Conservation (phyloP, 2,329 filamentous ascomycete species). For the Fusarium secorum region DNA sequence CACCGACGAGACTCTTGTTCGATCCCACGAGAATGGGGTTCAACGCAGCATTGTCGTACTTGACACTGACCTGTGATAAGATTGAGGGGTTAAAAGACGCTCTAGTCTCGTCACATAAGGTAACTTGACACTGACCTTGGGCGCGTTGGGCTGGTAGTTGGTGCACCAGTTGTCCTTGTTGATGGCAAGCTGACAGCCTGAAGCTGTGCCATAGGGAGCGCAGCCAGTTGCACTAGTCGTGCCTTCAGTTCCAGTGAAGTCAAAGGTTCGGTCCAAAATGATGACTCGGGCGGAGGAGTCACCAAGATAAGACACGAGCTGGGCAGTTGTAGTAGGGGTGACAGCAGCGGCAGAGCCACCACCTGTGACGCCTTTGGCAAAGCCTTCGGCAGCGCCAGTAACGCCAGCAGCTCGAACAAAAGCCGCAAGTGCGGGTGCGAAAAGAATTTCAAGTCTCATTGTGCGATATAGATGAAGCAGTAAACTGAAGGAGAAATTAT, state of each 20-base stretch:
- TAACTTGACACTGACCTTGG: constrained; percentile 51
- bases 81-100: neutral
- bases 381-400: constrained; percentile 46
- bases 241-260: constrained; percentile 66
- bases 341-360: constrained; percentile 66
- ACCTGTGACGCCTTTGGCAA: constrained; percentile 63
- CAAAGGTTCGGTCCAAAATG: constrained; percentile 62
- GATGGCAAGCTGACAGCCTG: constrained; percentile 65
- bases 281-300: constrained; percentile 64
- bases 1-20: constrained; percentile 66
- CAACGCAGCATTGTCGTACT: constrained; percentile 60
- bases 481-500: neutral
- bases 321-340: constrained; percentile 59
- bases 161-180: constrained; percentile 66
- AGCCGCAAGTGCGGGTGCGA: neutral
- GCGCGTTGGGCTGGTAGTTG: constrained; percentile 63
- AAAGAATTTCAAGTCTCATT: neutral
- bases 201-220: constrained; percentile 64
- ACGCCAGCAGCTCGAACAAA: neutral
- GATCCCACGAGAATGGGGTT: constrained; percentile 60
- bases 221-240: constrained; percentile 62
- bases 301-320: constrained; percentile 67
- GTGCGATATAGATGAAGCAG: neutral
- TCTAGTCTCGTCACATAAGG: too few relatives aligned
- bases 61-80: constrained; percentile 46